A percentile compares a stretch with the other conserved stretches of the same genome.
phyloP scores from a whole-genome alignment of 2,329 filamentous ascomycete genomes.

The Penicillium sp. region DNA sequence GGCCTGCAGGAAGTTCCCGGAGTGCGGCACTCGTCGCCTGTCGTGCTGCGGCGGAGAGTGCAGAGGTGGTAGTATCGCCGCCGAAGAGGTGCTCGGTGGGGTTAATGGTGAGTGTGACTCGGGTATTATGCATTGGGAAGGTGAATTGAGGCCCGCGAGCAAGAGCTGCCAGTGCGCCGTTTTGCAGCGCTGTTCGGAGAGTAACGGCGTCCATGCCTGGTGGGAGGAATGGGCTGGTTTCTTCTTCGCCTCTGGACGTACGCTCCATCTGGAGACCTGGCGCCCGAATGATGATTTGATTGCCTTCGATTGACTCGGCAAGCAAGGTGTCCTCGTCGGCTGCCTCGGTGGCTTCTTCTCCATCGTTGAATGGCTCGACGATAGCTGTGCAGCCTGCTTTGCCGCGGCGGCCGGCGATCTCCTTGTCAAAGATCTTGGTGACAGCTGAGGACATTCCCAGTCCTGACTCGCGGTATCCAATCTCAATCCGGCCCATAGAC shows the following conservation, averaged over 20 bases:
- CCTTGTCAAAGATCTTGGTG: constrained; percentile 72
- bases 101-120: constrained; percentile 72
- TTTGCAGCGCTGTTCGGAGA: constrained; percentile 65
- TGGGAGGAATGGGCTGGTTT: constrained; percentile 55
- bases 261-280: constrained; percentile 51
- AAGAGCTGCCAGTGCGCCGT: constrained; percentile 80
- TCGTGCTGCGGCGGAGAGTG: constrained; percentile 68
- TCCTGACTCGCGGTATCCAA: constrained; percentile 89
- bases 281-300: constrained; percentile 65
- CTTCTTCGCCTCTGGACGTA: constrained; percentile 43
- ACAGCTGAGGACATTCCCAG: constrained; percentile 61
- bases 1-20: constrained; percentile 51
- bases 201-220: constrained; percentile 56
- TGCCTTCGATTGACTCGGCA: constrained; percentile 66
- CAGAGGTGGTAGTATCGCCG: constrained; percentile 68
- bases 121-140: constrained; percentile 78
- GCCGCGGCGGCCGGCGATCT: constrained; percentile 77
- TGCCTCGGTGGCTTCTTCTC: constrained; percentile 24
- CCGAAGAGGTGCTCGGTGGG: constrained; percentile 67
- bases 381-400: constrained; percentile 75
- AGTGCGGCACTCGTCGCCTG: constrained; percentile 73
- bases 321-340: constrained; percentile 38
- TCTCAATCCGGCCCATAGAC: constrained; percentile 86
- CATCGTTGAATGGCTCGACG: constrained; percentile 62
- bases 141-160: constrained; percentile 80